Percentiles rank a stretch among this genome's conserved stretches.
Evolutionary conservation across 2,329 filamentous ascomycete species (phyloP).

Genomic region (Cladosporium sp.): DNA sequence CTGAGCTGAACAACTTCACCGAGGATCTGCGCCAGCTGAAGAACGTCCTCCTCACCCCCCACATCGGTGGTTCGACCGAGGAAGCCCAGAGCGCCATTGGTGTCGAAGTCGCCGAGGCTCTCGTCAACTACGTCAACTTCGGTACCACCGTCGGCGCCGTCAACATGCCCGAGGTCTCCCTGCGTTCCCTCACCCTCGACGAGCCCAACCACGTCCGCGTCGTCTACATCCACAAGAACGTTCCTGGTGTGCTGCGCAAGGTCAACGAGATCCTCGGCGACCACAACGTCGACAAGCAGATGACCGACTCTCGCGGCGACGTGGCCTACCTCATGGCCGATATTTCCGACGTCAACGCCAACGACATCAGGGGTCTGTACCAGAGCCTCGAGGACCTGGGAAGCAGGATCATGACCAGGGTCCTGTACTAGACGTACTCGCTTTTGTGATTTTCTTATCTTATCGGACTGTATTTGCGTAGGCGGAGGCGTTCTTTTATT

Average conservation of each 20-base stretch:
- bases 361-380: conserved; percentile 81
- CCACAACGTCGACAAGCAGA: conserved; percentile 99
- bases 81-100: conserved; percentile 96
- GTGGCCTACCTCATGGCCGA: conserved; percentile 97
- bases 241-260: conserved; percentile 88
- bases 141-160: conserved; percentile 87
- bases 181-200: conserved; percentile 85
- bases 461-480: background rate
- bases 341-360: conserved; percentile 77
- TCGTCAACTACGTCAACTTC: conserved; percentile 94
- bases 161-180: conserved; percentile 91
- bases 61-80: conserved; percentile 96
- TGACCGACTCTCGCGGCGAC: conserved; percentile 90
- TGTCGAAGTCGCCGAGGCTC: conserved; percentile 80
- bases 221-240: conserved; percentile 95
- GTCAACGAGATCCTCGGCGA: conserved; percentile 93
- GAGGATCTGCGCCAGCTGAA: conserved; percentile 79
- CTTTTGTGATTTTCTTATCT: background rate
- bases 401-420: conserved; percentile 43
- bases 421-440: conserved; percentile 38
- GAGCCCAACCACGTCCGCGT: conserved; percentile 87
- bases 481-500: conserved; percentile 1
- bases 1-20: conserved; percentile 75
- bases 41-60: conserved; percentile 92
- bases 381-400: conserved; percentile 72